These are phyloP conservation scores for Haplosporangium sp. DNA, from an alignment of 371 early-diverging fungal genomes.

Conservation along the genomic window DNA sequence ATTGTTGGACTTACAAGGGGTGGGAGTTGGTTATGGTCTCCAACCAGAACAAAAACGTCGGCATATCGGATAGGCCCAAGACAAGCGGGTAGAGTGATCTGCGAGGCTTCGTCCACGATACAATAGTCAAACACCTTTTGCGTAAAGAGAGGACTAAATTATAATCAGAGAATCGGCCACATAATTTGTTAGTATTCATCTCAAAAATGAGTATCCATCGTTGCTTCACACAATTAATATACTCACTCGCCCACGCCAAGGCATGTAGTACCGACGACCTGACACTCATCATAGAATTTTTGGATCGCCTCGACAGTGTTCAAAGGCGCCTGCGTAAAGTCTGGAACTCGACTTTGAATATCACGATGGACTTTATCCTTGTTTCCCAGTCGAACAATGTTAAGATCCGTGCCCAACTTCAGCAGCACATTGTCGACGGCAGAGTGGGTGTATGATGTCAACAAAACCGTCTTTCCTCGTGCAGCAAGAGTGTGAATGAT, in stretches of 20 bases:
- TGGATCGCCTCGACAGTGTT: constrained; percentile 69
- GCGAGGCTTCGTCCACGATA: constrained; percentile 99
- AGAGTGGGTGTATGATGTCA: constrained; percentile 96
- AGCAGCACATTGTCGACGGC: constrained; percentile 95
- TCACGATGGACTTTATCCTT: constrained; percentile 72
- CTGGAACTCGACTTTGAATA: constrained; percentile 64
- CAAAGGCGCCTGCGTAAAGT: constrained; percentile 55
- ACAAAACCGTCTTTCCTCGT: constrained; percentile 82
- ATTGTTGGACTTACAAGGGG: constrained; percentile 78
- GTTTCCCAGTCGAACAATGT: constrained; percentile 83
- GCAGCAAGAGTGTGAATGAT: constrained; percentile 81
- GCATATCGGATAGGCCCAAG: constrained; percentile 93
- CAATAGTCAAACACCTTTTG: constrained; percentile 94
- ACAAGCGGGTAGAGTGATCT: constrained; percentile 94
- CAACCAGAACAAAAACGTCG: constrained; percentile 93
- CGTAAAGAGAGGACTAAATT: constrained; percentile 63
- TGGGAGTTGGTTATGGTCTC: constrained; percentile 98
- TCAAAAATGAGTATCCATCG: neutral
- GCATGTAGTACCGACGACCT: constrained; percentile 91
- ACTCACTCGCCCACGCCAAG: constrained; percentile 87
- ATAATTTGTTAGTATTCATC: too few relatives aligned
- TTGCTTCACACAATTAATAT: neutral
- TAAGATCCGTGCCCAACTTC: constrained; percentile 72
- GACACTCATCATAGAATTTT: constrained; percentile 65
- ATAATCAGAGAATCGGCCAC: neutral